These are phyloP conservation scores for Glycine tomentella DNA, from an alignment of 306 rosid genomes.

Conservation along the genomic window DNA sequence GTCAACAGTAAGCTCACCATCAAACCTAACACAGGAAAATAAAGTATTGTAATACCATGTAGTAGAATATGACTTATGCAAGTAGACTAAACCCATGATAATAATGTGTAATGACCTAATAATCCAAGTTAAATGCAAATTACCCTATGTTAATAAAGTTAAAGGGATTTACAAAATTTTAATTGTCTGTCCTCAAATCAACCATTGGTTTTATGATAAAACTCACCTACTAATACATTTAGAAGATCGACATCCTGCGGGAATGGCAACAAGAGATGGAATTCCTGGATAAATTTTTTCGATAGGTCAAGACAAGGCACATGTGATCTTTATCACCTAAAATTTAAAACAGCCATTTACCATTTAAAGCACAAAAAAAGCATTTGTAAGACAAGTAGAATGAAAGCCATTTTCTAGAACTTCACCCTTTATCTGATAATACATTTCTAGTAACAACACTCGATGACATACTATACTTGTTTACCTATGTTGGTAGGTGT, in stretches of 20 bases:
- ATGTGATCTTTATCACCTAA: not conserved
- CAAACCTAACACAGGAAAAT: constrained; percentile 63
- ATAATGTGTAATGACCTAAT: not conserved
- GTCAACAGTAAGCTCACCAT: constrained; percentile 71
- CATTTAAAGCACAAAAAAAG: constrained; percentile 18
- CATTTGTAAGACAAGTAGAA: constrained; percentile 34
- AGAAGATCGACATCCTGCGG: constrained; percentile 64
- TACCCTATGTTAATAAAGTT: not conserved
- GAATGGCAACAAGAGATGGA: constrained; percentile 80
- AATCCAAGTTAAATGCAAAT: constrained; percentile 9
- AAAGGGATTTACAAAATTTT: not conserved
- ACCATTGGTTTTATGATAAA: constrained; percentile 35
- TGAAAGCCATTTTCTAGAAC: constrained; percentile 10
- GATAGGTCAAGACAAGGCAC: constrained; percentile 41
- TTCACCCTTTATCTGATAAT: constrained; percentile 21
- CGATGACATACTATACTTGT: not conserved
- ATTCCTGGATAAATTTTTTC: constrained; percentile 60
- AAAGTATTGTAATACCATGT: not conserved
- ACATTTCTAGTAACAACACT: constrained; percentile 16
- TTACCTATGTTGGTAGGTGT: not conserved
- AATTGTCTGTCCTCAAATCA: constrained; percentile 25
- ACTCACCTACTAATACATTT: constrained; percentile 82
- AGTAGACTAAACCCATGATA: constrained; percentile 24
- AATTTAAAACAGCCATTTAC: not conserved
- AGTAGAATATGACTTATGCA: constrained; percentile 34